Evolutionary conservation across 1,284 basidiomycete genomes (phyloP).

Genomic region (Kwoniella shivajii): DNA sequence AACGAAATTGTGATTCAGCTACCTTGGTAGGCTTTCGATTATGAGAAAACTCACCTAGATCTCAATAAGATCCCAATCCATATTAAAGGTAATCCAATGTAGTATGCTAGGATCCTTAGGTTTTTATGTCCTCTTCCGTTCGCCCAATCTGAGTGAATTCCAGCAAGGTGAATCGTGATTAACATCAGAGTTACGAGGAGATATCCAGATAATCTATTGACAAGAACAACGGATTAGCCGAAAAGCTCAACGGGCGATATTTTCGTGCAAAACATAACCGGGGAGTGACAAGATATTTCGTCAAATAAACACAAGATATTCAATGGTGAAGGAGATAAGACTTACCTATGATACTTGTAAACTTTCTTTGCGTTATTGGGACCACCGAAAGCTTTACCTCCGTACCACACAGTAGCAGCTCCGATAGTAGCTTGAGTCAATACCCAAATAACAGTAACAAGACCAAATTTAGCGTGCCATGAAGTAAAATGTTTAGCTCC

Average conservation of each 20-base stretch:
- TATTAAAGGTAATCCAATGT: constrained; percentile 42
- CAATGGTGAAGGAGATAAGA: background rate
- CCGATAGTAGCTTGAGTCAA: constrained; percentile 43
- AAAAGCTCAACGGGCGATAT: no score
- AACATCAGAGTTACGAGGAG: constrained; percentile 40
- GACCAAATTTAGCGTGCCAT: constrained; percentile 46
- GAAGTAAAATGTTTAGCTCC: constrained; percentile 47
- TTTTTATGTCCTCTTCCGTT: constrained; percentile 11
- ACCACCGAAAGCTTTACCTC: constrained; percentile 37
- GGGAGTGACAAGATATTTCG: background rate
- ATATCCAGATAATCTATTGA: constrained; percentile 49
- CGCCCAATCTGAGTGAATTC: constrained; percentile 45
- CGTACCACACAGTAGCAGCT: constrained; percentile 33
- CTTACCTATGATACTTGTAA: constrained; percentile 53
- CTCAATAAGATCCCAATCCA: constrained; percentile 37
- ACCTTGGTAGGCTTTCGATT: background rate
- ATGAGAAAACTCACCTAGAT: constrained; percentile 30
- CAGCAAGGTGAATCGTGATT: constrained; percentile 45
- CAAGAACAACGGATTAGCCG: no score
- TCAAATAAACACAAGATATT: background rate
- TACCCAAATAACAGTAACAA: constrained; percentile 38
- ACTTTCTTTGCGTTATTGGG: constrained; percentile 39
- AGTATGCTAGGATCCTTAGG: constrained; percentile 41
- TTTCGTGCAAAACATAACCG: background rate
- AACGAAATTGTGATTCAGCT: background rate